These are phyloP conservation scores for Coniochaeta sp. DNA, from an alignment of 2,329 filamentous ascomycete species.

Conservation along the genomic window DNA sequence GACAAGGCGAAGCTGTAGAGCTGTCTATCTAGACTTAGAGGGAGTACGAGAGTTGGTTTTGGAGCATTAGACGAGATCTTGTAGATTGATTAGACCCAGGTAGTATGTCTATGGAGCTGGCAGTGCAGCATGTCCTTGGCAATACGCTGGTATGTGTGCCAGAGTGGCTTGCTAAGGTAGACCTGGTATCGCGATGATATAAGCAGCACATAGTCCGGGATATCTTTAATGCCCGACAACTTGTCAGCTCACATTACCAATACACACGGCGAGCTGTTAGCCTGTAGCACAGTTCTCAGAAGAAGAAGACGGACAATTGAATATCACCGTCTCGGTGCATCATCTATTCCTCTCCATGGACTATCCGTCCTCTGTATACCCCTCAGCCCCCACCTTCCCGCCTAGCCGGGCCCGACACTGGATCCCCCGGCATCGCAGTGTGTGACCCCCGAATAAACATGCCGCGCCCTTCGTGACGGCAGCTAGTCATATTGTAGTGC, in stretches of 20 bases:
- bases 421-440: background rate
- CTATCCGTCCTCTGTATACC: background rate
- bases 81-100: background rate
- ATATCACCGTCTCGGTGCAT: no score
- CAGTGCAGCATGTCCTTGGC: background rate
- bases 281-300: background rate
- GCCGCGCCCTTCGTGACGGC: background rate
- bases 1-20: slow-evolving; percentile 45
- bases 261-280: background rate
- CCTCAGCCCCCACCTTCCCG: background rate
- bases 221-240: background rate
- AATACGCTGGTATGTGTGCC: background rate
- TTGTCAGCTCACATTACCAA: background rate
- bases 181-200: background rate
- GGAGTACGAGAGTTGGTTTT: background rate
- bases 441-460: background rate
- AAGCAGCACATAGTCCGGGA: background rate
- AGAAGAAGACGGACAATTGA: no score
- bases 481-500: background rate
- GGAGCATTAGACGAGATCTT: background rate
- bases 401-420: background rate
- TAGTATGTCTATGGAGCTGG: background rate
- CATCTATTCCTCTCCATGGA: no score
- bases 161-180: background rate
- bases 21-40: background rate